A percentile compares a stretch with the other conserved stretches of the same genome.
Conservation (phyloP, 192 early-diverging fungal species). For the Coemansia sp. region DNA sequence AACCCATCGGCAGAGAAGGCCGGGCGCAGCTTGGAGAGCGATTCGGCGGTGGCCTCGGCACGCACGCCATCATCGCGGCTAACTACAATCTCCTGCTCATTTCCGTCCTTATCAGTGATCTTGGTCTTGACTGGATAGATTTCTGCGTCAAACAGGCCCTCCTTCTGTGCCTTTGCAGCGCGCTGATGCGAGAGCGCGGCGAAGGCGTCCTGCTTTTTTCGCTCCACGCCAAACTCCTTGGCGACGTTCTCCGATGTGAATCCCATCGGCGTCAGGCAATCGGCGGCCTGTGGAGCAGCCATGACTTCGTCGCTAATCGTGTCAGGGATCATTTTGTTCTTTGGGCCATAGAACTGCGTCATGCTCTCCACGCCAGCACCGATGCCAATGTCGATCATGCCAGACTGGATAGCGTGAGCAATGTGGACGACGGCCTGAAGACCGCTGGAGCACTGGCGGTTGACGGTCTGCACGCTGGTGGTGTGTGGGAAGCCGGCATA, state of each 20-base stretch:
- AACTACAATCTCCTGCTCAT: conserved; percentile 67
- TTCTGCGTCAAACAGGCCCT: conserved; percentile 88
- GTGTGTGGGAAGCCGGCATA: conserved; percentile 88
- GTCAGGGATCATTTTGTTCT: conserved; percentile 67
- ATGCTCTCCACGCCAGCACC: conserved; percentile 94
- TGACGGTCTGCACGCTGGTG: conserved; percentile 78
- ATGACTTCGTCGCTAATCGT: conserved; percentile 73
- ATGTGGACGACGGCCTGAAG: conserved; percentile 86
- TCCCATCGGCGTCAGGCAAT: conserved; percentile 88
- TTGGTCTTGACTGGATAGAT: conserved; percentile 79
- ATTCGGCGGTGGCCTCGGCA: conserved; percentile 69
- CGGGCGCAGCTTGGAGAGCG: conserved; percentile 78
- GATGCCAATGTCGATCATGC: conserved; percentile 89
- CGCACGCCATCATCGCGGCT: conserved; percentile 92
- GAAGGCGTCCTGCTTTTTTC: conserved; percentile 89
- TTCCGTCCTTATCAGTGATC: conserved; percentile 78
- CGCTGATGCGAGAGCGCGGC: conserved; percentile 80
- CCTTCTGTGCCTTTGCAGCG: conserved; percentile 83
- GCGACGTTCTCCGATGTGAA: conserved; percentile 98
- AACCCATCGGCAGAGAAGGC: conserved; percentile 83
- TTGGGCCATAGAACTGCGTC: conserved; percentile 81
- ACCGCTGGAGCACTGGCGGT: conserved; percentile 93
- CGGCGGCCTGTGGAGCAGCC: conserved; percentile 67
- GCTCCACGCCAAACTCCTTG: conserved; percentile 76
- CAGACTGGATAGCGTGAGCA: conserved; percentile 83